phyloP scores from a whole-genome alignment of 352 stramenopile genomes.

The Globisporangium okanoganense region DNA sequence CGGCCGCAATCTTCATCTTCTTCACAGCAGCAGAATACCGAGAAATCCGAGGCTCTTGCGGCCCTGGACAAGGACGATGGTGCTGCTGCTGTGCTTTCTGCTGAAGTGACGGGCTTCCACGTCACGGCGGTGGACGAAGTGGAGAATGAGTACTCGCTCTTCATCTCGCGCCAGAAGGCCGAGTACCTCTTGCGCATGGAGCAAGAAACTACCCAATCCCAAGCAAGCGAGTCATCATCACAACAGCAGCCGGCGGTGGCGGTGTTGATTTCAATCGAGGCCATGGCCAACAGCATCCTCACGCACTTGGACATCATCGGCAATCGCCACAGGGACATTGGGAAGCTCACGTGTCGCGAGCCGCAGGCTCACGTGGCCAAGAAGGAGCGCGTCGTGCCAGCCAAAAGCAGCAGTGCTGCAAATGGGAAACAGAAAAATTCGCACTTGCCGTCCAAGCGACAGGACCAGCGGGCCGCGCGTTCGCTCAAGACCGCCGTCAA shows the following conservation, averaged over 20 bases:
- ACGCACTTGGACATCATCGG: constrained; percentile 58
- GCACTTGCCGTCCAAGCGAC: constrained; percentile 31
- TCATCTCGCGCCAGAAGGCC: constrained; percentile 38
- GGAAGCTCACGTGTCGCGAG: constrained; percentile 48
- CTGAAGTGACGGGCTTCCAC: constrained; percentile 27
- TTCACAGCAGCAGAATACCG: neutral
- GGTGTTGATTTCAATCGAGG: constrained; percentile 17
- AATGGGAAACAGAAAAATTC: constrained; percentile 33
- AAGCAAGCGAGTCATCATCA: neutral
- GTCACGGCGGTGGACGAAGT: constrained; percentile 58
- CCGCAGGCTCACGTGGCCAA: constrained; percentile 36
- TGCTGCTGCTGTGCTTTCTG: neutral
- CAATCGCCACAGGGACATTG: constrained; percentile 62
- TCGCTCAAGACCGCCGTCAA: constrained; percentile 39
- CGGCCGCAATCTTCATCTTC: neutral
- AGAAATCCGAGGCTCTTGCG: neutral
- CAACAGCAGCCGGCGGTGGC: neutral
- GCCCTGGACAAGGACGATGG: neutral
- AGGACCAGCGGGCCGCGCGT: constrained; percentile 53
- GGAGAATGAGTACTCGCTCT: constrained; percentile 65
- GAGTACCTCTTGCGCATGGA: constrained; percentile 35
- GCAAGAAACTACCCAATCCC: constrained; percentile 9
- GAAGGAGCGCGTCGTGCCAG: constrained; percentile 31
- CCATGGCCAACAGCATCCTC: constrained; percentile 46
- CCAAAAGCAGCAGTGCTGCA: constrained; percentile 11